Percentiles rank a stretch among this genome's conserved stretches.
Conservation (phyloP, 441 rosid genomes). For the Heliophila coronopifolia region DNA sequence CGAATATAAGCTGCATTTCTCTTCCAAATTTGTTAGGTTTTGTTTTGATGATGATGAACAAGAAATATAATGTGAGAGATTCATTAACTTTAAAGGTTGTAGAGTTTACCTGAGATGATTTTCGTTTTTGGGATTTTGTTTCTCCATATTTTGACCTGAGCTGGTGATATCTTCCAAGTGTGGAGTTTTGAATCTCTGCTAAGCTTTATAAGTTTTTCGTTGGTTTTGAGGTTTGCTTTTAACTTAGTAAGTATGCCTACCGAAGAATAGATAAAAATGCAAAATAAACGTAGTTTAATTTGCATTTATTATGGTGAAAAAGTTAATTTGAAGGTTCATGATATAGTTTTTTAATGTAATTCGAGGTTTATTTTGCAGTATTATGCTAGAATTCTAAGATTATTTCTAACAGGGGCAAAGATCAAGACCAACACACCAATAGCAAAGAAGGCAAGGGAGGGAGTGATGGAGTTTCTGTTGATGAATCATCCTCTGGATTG, state of each 20-base stretch:
- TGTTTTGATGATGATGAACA: constrained; percentile 6
- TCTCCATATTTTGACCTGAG: not conserved
- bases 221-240: not conserved
- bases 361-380: no score
- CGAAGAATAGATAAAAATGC: no score
- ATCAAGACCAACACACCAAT: constrained; percentile 90
- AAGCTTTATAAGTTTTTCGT: not conserved
- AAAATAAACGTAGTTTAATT: no score
- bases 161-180: not conserved
- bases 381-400: not conserved
- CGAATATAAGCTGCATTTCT: not conserved
- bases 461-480: constrained; percentile 91
- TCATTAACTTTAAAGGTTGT: not conserved
- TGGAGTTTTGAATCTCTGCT: not conserved
- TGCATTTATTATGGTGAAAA: no score
- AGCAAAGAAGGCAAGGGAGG: constrained; percentile 95
- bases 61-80: not conserved
- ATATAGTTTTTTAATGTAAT: no score
- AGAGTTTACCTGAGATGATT: not conserved
- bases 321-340: no score
- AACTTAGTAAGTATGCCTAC: not conserved
- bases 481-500: constrained; percentile 98
- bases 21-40: not conserved
- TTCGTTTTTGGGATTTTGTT: not conserved
- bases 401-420: constrained; percentile 63